Evolutionary conservation across 257 asterid genomes (phyloP).

Genomic region (Solanum bulbocastanum): DNA sequence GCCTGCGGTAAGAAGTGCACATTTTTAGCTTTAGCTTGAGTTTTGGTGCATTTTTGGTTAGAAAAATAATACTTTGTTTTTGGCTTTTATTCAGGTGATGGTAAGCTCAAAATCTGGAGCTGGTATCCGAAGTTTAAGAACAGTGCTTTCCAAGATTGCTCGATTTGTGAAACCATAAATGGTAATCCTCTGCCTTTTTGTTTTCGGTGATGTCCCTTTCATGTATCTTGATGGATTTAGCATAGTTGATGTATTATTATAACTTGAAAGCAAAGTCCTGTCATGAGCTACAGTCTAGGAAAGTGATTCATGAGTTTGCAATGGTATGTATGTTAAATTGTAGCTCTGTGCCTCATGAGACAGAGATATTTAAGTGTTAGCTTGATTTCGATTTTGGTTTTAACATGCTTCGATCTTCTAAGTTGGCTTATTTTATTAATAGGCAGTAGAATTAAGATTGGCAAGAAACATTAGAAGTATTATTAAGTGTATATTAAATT

Average conservation of each 20-base stretch:
- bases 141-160: slow-evolving; percentile 66
- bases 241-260: too few species aligned
- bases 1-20: slow-evolving; percentile 55
- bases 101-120: slow-evolving; percentile 94
- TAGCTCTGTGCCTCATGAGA: neutral
- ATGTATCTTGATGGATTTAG: too few species aligned
- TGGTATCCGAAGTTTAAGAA: slow-evolving; percentile 83
- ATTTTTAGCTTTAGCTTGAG: neutral
- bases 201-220: neutral
- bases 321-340: neutral
- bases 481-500: neutral
- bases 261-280: too few species aligned
- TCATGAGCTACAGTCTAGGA: neutral
- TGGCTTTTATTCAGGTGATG: slow-evolving; percentile 62
- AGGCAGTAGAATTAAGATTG: neutral
- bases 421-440: neutral
- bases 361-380: neutral
- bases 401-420: neutral
- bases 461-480: neutral
- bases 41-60: neutral
- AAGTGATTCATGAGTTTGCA: too few species aligned
- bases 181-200: slow-evolving; percentile 7
- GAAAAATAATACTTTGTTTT: neutral
- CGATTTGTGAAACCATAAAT: slow-evolving; percentile 50
- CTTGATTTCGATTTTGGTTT: neutral